Evolutionary conservation across 306 rosid genomes (phyloP), one percentile per base, ranked within the genome.

Genomic region (Cicer arietinum): DNA sequence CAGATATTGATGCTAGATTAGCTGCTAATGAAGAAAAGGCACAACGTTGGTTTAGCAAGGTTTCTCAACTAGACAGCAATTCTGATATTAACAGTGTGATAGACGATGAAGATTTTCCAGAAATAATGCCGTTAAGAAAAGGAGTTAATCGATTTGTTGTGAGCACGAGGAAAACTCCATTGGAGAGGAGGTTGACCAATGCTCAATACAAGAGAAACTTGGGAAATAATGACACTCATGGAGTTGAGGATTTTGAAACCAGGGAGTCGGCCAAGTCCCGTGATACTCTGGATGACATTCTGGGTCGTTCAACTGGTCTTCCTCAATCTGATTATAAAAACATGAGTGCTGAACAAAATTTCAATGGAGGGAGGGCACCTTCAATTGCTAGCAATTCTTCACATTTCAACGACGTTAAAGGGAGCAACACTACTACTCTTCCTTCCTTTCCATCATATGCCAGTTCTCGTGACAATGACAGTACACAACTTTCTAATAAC

Each of bases 21-120:
- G 96, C 90, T 42, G 91, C 90, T 39, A 94, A 94, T 83, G 97
- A 90, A 83, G 97, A 90, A 91, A 91, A 94, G 86, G 97, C 96
- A 30, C 94, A 83, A 30, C 89, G 90, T 53, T 94, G 98, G 98
- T 94, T 94, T 71, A 87, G 82, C 71, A 94, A 94, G 85, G 86
- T 94, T 85, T 89, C 97, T 80, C 97, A 94, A 84, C 86, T 83
- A 63, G 97, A 89, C 75, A 71, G 80, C 75, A 54, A 78, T 60
- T 81, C 95, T 74, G 93, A 90, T 79, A 85, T 87, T 82, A 85
- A 79, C 71, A 79, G 73, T 73, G 76, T 80, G 40, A 69, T 87
- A 43, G 59, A 88, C 25, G 93, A 94, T 81, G 92, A 90, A 58
- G 97, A 94, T 84, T 94, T 90, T 79, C 98, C 98, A 13, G 97